Conservation (phyloP, 768 basidiomycete genomes). For the Psilocybe tampanensis region DNA sequence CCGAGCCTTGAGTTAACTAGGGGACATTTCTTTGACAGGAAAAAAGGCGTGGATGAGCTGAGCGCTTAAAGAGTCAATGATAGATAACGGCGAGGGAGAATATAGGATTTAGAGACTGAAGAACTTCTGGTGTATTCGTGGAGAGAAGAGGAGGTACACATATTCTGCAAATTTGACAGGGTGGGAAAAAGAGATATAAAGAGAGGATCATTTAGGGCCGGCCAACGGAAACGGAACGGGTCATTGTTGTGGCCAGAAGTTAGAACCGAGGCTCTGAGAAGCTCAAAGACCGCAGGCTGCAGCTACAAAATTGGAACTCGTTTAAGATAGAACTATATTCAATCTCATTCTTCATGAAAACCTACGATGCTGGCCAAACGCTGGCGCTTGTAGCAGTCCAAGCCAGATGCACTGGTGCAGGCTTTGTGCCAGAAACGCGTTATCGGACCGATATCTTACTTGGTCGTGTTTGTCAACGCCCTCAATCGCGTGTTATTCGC, state of each 20-base stretch:
- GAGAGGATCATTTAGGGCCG: constrained; percentile 16
- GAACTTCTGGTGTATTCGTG: not conserved
- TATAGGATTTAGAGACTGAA: not conserved
- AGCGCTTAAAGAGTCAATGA: not conserved
- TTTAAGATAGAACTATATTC: no score
- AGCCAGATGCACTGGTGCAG: no score
- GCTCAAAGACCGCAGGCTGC: no score
- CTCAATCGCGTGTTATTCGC: constrained; percentile 16
- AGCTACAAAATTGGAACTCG: no score
- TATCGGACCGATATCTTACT: constrained; percentile 20
- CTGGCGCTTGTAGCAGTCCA: no score
- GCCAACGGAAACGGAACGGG: not conserved
- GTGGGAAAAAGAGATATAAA: constrained; percentile 10
- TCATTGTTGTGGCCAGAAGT: not conserved
- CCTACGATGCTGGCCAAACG: no score
- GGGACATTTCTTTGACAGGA: constrained; percentile 11
- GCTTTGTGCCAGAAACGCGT: not conserved
- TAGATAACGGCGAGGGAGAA: not conserved
- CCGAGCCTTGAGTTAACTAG: constrained; percentile 53
- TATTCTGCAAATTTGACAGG: not conserved
- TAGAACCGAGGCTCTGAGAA: not conserved
- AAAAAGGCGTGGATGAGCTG: not conserved
- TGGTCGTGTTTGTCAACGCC: constrained; percentile 19
- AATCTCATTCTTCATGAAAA: no score
- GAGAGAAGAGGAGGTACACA: not conserved